Evolutionary conservation across 306 rosid species (phyloP).

Genomic region (Carpinus fangiana): DNA sequence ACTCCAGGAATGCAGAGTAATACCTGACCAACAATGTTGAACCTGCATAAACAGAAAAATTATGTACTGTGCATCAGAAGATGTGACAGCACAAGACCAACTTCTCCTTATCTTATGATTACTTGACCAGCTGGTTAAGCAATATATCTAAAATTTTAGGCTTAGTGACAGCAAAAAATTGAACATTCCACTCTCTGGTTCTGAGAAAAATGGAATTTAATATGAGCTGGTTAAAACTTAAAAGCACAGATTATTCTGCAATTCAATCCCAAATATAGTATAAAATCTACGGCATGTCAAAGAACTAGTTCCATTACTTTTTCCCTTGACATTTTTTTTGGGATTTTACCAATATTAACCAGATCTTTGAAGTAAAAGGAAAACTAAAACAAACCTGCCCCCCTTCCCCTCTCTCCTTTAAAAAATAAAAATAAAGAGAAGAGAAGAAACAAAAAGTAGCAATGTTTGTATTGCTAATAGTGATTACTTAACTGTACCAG

Average conservation of each 20-base stretch:
- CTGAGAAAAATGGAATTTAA: background rate
- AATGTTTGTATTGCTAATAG: background rate
- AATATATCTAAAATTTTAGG: slow-evolving; percentile 21
- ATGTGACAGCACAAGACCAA: slow-evolving; percentile 9
- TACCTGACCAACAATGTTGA: slow-evolving; percentile 99
- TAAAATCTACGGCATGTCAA: background rate
- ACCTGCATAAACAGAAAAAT: slow-evolving; percentile 62
- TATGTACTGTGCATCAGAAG: slow-evolving; percentile 34
- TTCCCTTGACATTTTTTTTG: background rate
- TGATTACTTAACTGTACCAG: background rate
- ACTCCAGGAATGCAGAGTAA: slow-evolving; percentile 33
- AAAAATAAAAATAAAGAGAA: too few relatives aligned
- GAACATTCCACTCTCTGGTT: background rate
- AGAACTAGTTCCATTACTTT: background rate
- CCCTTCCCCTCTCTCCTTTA: background rate
- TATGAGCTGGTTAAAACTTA: background rate
- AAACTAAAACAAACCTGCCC: background rate
- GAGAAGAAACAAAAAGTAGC: background rate
- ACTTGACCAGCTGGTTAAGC: slow-evolving; percentile 11
- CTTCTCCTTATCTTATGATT: slow-evolving; percentile 11
- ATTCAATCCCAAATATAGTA: background rate
- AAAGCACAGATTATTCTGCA: background rate
- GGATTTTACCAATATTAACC: background rate
- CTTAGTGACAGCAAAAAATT: slow-evolving; percentile 7
- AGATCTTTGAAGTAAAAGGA: background rate